Evolutionary conservation across 306 rosid genomes (phyloP), one percentile per base, ranked within the genome.

Genomic region (Prinsepia uniflora): DNA sequence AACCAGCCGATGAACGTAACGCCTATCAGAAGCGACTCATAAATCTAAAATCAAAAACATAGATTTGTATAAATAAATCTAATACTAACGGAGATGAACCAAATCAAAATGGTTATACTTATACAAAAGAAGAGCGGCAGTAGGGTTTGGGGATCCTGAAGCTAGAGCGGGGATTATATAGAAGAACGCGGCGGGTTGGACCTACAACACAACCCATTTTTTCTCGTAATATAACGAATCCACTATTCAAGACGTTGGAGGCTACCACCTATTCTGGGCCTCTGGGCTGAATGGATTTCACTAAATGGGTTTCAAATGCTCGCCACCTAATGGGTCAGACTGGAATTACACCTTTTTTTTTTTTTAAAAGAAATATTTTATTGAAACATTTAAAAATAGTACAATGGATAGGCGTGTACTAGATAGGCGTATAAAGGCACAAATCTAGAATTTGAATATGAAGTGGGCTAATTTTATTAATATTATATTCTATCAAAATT

Each of bases 21-120:
- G 96, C 95, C 95, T 92, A 84, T 92, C 92, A 11, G 83, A 92
- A 90, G 96, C 96, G 81, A 81, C 5, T 15, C 0, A 2, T 2
- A 9, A 34, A n/a, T 7, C 8, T 44, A 3, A 12, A 1, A 17
- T 18, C 41, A 6, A 44, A 0, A 8, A 9, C 20, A 0, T 10
- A 14, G 15, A 6, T 8, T 0, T 4, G 6, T 0, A 8, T 12
- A 43, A 8, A 43, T 30, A 30, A 6, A 24, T 4, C 2, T 2
- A 48, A 0, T 1, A 5, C 58, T 15, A 61, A 40, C 39, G 10
- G 39, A 8, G 11, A 4, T 0, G 11, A 13, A 6, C 4, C 10
- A 2, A 18, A 34, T 0, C 1, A 0, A 20, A 13, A 54, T 12
- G 14, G 2, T 19, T 39, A n/a, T n/a, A n/a, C n/a, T n/a, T n/a